Percentiles rank a stretch among this genome's conserved stretches.
Conservation (phyloP, 1,284 basidiomycete genomes). For the Ceratobasidium papillatum region DNA sequence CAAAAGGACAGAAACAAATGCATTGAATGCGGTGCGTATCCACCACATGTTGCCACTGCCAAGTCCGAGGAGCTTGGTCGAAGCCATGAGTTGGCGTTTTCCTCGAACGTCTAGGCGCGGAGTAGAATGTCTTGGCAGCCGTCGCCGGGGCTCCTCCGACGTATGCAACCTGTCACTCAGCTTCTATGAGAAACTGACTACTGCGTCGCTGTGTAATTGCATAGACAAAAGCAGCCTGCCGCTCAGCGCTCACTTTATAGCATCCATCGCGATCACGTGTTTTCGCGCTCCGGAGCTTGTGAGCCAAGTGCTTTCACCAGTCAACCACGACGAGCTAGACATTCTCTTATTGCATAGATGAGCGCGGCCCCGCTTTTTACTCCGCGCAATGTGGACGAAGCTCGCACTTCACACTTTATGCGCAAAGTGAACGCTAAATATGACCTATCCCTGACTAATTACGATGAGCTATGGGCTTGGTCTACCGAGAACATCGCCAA, state of each 20-base stretch:
- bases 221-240: too few species aligned
- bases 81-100: not conserved
- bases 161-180: not conserved
- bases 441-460: conserved; percentile 61
- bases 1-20: conserved; percentile 22
- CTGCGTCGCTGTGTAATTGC: not conserved
- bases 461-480: conserved; percentile 77
- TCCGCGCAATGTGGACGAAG: conserved; percentile 54
- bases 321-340: conserved; percentile 14
- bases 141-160: not conserved
- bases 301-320: not conserved
- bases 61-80: conserved; percentile 11
- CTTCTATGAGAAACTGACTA: conserved; percentile 6
- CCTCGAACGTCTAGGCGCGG: conserved; percentile 16
- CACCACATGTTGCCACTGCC: conserved; percentile 29
- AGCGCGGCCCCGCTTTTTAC: conserved; percentile 55
- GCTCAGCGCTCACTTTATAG: conserved; percentile 4
- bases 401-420: conserved; percentile 68
- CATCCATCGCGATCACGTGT: not conserved
- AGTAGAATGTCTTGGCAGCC: conserved; percentile 14
- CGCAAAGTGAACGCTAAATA: conserved; percentile 64
- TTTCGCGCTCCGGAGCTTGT: conserved; percentile 9
- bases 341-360: conserved; percentile 9
- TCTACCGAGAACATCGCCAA: conserved; percentile 67
- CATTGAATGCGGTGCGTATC: conserved; percentile 17